Base-by-base conservation (phyloP, 2,329 filamentous ascomycete species). In the Hypoxylon sp. region DNA sequence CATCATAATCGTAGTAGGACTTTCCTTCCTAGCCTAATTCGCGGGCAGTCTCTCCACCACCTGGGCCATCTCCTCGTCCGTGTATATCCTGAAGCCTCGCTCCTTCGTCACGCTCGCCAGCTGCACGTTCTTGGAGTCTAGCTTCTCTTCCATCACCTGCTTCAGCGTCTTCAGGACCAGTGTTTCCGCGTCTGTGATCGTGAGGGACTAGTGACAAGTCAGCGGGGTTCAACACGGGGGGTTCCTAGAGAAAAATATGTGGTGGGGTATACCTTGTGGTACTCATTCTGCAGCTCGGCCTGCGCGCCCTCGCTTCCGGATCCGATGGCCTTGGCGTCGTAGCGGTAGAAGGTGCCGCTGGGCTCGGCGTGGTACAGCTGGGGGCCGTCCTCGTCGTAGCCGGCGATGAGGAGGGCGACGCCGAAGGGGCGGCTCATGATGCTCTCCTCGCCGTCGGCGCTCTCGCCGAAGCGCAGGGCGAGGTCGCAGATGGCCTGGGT, bases 111-210 rank as follows among this genome's bases (percentile, higher is more conserved):
- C 96, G 78, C 95, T 98, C 56, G 96, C 96, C 73, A 99, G 82
- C 84, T 99, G 96, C 71, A 99, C 96, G 78, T 99, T 99, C 88
- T 99, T 99, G 70, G 93, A 88, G 79, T 99, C 96, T 65, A 99
- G 86, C 85, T 99, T 99, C 89, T 99, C 96, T 83, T 99, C 96
- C 96, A 99, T 99, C 73, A 99, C 96, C 83, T 99, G 96, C 87
- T 98, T 99, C 79, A 99, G 81, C 36, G 96, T 99, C 88, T 98
- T 98, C 76, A 99, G 85, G 53, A 97, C 94, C 71, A 99, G 83
- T 2, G 94, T 96, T 83, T 99, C 96, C 62, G 96, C 96, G 78
- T 99, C 96, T 61, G 87, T 84, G 68, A 99, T 90, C 42, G 94
- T 97, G 69, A 99, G 86, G 61, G 95, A 98, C 87, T 91, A 69